A percentile compares a stretch with the other conserved stretches of the same genome.
phyloP scores from a whole-genome alignment of 345 rosid genomes.

The Physaria fendleri region DNA sequence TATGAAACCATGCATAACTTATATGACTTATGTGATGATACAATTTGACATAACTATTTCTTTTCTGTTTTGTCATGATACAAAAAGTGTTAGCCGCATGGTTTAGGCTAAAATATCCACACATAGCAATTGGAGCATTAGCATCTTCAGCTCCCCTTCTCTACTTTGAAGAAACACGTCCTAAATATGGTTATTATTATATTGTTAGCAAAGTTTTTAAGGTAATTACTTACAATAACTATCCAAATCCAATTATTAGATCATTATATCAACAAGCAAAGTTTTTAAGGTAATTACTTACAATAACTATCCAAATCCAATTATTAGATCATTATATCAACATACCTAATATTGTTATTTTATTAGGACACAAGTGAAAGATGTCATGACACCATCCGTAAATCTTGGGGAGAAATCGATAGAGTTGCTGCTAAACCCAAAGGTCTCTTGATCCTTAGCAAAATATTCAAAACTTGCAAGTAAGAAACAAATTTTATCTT shows the following conservation, averaged over 20 bases:
- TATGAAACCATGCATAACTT: background rate
- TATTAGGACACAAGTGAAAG: slow-evolving; percentile 57
- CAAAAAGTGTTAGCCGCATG: background rate
- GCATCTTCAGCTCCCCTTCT: background rate
- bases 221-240: background rate
- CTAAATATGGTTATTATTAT: background rate
- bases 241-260: background rate
- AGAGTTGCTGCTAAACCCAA: slow-evolving; percentile 38
- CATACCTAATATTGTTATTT: too few species aligned
- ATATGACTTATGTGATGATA: background rate
- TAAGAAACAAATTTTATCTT: slow-evolving; percentile 1
- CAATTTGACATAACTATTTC: background rate
- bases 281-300: too few species aligned
- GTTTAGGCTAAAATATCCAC: background rate
- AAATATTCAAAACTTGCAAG: slow-evolving; percentile 58
- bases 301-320: too few species aligned
- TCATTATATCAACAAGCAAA: too few species aligned
- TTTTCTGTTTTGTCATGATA: background rate
- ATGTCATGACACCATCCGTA: slow-evolving; percentile 42
- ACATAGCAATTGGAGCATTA: background rate
- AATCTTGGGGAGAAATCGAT: slow-evolving; percentile 55
- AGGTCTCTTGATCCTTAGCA: slow-evolving; percentile 48
- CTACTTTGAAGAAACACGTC: background rate
- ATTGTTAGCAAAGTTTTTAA: background rate
- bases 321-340: too few species aligned